Evolutionary conservation across 345 rosid genomes (phyloP).

Genomic region (Eucalyptus regnans): DNA sequence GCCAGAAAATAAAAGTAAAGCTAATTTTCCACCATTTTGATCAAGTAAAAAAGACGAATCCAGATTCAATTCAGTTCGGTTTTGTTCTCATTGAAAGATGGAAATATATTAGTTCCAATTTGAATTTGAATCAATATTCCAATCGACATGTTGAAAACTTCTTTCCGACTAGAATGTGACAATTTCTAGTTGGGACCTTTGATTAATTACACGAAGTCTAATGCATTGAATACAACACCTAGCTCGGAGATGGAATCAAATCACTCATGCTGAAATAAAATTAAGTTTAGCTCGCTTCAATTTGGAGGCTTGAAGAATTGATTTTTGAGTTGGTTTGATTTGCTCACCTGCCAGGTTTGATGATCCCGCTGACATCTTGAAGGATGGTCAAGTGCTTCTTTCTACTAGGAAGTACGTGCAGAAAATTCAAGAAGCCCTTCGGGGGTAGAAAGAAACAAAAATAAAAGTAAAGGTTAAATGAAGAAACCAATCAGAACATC

Average conservation of each 20-base stretch:
- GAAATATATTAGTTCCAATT: neutral
- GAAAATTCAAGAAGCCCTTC: constrained; percentile 1
- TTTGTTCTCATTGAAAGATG: neutral
- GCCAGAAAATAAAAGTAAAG: neutral
- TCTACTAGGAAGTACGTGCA: constrained; percentile 7
- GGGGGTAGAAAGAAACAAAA: neutral
- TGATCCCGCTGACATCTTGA: constrained; percentile 30
- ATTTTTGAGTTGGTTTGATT: neutral
- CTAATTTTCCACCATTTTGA: neutral
- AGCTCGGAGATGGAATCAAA: neutral
- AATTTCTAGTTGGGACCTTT: neutral
- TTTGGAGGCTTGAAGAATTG: neutral
- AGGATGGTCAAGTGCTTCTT: constrained; percentile 24
- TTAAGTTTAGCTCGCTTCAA: neutral
- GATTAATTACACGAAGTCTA: neutral
- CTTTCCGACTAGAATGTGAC: neutral
- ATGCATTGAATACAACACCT: neutral
- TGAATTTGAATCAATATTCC: neutral
- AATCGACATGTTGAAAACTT: neutral
- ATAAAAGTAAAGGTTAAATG: neutral
- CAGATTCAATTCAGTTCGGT: neutral
- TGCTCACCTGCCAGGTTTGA: constrained; percentile 43
- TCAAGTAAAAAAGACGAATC: neutral
- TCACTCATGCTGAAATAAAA: neutral
- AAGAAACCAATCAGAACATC: neutral